A percentile compares a stretch with the other conserved stretches of the same genome.
phyloP scores from a whole-genome alignment of 1,284 basidiomycete genomes.

The Ganoderma sinense region DNA sequence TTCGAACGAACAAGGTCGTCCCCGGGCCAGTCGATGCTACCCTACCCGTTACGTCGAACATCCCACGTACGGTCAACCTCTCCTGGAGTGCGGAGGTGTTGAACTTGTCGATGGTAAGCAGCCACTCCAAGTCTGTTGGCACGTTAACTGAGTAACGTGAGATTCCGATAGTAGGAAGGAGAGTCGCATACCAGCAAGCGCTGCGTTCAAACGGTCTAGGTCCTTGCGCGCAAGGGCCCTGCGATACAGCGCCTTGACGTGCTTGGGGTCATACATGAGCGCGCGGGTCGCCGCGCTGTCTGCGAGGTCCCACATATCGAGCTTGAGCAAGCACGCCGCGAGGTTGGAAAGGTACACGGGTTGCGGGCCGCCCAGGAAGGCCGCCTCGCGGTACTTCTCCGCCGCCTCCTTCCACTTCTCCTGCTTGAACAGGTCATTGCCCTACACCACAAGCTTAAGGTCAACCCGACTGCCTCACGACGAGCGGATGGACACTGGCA shows the following conservation, averaged over 20 bases:
- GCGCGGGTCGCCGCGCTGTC: constrained; percentile 51
- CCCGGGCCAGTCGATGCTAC: constrained; percentile 3
- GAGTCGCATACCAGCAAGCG: constrained; percentile 44
- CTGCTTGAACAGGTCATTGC: constrained; percentile 36
- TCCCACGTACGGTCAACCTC: constrained; percentile 27
- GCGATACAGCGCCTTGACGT: constrained; percentile 51
- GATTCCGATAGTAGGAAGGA: no score
- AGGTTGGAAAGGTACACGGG: constrained; percentile 50
- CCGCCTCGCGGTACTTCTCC: constrained; percentile 35
- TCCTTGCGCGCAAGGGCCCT: constrained; percentile 52
- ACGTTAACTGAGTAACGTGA: no score
- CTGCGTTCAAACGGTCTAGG: constrained; percentile 43
- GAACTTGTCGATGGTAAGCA: constrained; percentile 44
- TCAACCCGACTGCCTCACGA: neutral
- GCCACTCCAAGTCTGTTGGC: constrained; percentile 46
- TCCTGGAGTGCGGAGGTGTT: constrained; percentile 42
- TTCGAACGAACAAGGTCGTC: neutral
- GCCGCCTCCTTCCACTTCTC: constrained; percentile 35
- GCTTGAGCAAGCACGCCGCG: constrained; percentile 49
- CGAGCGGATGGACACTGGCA: neutral
- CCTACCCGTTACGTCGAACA: neutral
- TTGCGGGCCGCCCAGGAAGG: constrained; percentile 30
- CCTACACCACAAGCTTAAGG: constrained; percentile 18
- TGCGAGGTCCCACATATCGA: constrained; percentile 49
- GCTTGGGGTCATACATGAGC: constrained; percentile 49